Conservation (phyloP, 306 rosid species). For the Vachellia pachyceras region DNA sequence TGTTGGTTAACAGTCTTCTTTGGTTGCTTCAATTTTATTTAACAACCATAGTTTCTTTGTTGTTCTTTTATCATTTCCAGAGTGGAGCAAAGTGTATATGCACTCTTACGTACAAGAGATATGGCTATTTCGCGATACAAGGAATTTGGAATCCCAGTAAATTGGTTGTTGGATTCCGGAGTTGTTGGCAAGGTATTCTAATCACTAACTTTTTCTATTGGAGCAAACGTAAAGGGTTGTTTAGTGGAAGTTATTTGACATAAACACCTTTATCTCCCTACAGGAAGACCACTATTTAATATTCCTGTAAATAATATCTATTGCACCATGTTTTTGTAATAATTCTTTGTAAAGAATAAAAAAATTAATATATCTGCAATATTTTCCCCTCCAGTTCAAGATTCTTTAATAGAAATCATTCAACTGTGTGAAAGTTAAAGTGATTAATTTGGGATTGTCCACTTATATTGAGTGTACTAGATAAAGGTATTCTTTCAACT, state of each 20-base stretch:
- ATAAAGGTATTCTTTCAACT: neutral
- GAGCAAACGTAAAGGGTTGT: neutral
- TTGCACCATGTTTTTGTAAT: neutral
- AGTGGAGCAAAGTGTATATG: slow-evolving; percentile 93
- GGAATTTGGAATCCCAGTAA: slow-evolving; percentile 93
- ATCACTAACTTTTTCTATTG: neutral
- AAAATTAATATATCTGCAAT: neutral
- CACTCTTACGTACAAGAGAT: slow-evolving; percentile 90
- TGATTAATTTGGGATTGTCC: neutral
- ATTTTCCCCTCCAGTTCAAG: neutral
- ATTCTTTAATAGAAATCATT: neutral
- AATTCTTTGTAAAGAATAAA: neutral
- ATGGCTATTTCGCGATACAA: slow-evolving; percentile 92
- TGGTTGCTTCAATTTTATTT: slow-evolving; percentile 10
- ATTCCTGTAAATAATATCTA: neutral
- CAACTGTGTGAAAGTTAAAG: neutral
- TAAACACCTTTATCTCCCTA: neutral
- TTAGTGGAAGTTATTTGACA: neutral
- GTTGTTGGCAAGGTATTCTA: slow-evolving; percentile 91
- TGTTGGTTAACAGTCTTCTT: slow-evolving; percentile 15
- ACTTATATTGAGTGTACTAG: neutral
- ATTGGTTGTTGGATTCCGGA: slow-evolving; percentile 92
- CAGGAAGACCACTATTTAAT: neutral
- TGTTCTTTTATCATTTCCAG: slow-evolving; percentile 48
- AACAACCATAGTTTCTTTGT: neutral